Base-by-base conservation (phyloP, 202 grass and related monocot genomes). In the Saccharum hybrid region DNA sequence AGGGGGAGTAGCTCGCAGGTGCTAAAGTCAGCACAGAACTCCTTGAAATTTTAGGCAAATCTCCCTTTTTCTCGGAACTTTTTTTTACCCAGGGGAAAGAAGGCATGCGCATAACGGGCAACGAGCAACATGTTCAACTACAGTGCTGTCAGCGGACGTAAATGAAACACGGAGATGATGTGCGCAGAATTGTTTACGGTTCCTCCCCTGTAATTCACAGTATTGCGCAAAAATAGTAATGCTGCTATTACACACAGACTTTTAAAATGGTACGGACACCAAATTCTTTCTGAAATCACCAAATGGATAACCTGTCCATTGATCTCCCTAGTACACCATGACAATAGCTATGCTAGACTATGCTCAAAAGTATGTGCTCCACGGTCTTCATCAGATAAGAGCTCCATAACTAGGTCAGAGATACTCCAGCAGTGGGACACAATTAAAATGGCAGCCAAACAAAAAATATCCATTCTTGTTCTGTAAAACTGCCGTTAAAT, bases 401-500 rank as follows among this genome's bases (percentile, higher is more conserved):
- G 46, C 22, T 19, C 8, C 48, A 28, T 39, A 83, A 30, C 72
- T 74, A 78, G n/a, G 61, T 79, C 46, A 78, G 43, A 82, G 74
- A 64, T 65, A 65, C 51, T 80, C 21, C 39, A 45, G 56, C 8
- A 15, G 33, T 23, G 23, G 70, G 1, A 54, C 31, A 71, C 14
- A 77, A 72, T 74, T 22, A 68, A 86, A 78, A 60, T 63, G 62
- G 2, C 22, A 33, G 18, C 37, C 43, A 69, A 39, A 78, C 39
- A 30, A 77, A n/a, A 15, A 74, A 56, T 15, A 22, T 36, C 40
- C 62, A 70, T 83, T 83, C 74, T 69, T 74, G 66, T 59, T 45
- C 56, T 77, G 81, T 92, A 85, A 82, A 87, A 52, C 63, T 60
- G 74, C 80, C 15, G 16, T 79, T 77, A 72, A 83, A 74, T 61